A percentile compares a stretch with the other conserved stretches of the same genome.
These are phyloP conservation scores for Eucalyptus globulus DNA, from an alignment of 345 rosid genomes.

Conservation along the genomic window DNA sequence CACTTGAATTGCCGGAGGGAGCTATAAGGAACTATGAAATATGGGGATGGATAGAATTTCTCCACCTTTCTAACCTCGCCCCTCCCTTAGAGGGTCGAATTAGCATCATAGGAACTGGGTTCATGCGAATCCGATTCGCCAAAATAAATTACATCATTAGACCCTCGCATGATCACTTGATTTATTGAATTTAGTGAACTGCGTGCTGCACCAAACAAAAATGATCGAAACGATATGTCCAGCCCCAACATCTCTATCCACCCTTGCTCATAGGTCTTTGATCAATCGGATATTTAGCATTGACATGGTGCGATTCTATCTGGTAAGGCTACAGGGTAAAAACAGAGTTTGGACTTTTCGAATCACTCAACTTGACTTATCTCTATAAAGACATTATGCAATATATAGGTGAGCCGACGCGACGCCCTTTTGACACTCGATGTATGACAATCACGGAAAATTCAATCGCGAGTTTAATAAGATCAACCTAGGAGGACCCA, in stretches of 20 bases:
- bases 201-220: neutral
- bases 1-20: neutral
- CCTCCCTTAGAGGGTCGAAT: neutral
- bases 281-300: fast-evolving
- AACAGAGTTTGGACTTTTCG: neutral
- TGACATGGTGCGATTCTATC: neutral
- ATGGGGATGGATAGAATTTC: neutral
- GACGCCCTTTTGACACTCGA: neutral
- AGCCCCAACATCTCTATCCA: neutral
- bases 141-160: neutral
- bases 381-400: neutral
- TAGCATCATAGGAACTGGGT: neutral
- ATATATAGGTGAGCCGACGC: neutral
- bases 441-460: neutral
- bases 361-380: neutral
- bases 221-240: neutral
- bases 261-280: neutral
- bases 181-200: neutral
- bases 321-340: neutral
- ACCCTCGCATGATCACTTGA: neutral
- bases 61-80: neutral
- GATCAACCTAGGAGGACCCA: neutral
- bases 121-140: neutral
- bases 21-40: neutral
- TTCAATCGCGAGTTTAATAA: neutral